Evolutionary conservation across 1,284 basidiomycete genomes (phyloP).

Genomic region (Pseudozyma sp.): DNA sequence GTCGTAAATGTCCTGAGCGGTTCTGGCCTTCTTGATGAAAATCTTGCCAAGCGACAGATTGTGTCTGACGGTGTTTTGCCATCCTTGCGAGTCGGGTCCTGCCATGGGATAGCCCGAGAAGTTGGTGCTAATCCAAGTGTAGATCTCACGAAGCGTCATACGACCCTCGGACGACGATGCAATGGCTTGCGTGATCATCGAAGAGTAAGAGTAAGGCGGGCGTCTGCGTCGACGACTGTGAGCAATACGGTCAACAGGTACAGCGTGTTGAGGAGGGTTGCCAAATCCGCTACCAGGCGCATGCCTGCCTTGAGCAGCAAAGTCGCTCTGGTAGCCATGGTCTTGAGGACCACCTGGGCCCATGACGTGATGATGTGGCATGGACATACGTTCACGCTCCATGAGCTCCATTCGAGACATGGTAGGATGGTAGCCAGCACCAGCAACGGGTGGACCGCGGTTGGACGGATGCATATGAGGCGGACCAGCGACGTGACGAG

Average conservation of each 20-base stretch:
- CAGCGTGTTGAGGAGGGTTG: constrained; percentile 18
- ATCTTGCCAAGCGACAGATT: constrained; percentile 62
- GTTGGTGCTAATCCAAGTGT: constrained; percentile 61
- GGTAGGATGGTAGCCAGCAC: constrained; percentile 2
- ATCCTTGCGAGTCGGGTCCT: constrained; percentile 57
- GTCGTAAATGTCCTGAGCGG: constrained; percentile 57
- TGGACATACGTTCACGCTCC: constrained; percentile 31
- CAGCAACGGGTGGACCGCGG: constrained; percentile 7
- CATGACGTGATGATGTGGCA: constrained; percentile 24
- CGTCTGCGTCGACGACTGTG: constrained; percentile 54
- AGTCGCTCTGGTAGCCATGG: constrained; percentile 32
- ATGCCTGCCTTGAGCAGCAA: constrained; percentile 17
- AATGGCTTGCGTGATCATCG: constrained; percentile 64
- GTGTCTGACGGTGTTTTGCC: constrained; percentile 65
- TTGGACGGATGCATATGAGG: constrained; percentile 5
- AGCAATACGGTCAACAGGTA: constrained; percentile 50
- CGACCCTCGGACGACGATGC: constrained; percentile 53
- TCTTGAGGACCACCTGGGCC: constrained; percentile 18
- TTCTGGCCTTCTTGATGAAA: constrained; percentile 58
- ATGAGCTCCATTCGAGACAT: constrained; percentile 24
- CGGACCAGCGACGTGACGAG: constrained; percentile 4
- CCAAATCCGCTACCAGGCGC: constrained; percentile 14
- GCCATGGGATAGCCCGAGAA: constrained; percentile 58
- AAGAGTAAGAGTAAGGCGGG: constrained; percentile 62
- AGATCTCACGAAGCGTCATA: constrained; percentile 64